Evolutionary conservation across 2,329 filamentous ascomycete genomes (phyloP).

Genomic region (Fusarium continuum): DNA sequence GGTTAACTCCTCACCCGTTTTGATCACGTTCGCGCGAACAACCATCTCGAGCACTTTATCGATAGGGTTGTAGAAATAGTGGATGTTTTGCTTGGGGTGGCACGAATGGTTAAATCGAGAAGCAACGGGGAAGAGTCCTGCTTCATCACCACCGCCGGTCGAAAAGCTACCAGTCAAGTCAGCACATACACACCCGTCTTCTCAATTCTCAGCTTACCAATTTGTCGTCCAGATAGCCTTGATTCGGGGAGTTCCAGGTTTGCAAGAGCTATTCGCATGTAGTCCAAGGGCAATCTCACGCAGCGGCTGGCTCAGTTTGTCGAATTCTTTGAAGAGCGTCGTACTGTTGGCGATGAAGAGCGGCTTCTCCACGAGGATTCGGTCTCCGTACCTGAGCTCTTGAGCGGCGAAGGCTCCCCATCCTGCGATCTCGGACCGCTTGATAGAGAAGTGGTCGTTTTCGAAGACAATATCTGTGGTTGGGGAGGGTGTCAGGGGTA

Average conservation of each 20-base stretch:
- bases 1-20: conserved; percentile 59
- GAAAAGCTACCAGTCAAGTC: conserved; percentile 40
- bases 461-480: conserved; percentile 38
- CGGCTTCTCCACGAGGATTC: conserved; percentile 57
- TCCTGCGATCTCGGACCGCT: conserved; percentile 53
- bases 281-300: conserved; percentile 51
- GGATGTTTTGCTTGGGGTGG: conserved; percentile 52
- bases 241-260: conserved; percentile 43
- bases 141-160: conserved; percentile 38
- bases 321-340: conserved; percentile 50
- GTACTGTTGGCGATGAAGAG: conserved; percentile 48
- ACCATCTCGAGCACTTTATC: conserved; percentile 53
- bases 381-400: conserved; percentile 50
- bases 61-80: conserved; percentile 53
- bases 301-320: conserved; percentile 45
- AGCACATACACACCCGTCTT: background rate
- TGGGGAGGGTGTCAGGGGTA: conserved; percentile 4
- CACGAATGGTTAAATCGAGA: conserved; percentile 70
- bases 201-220: conserved; percentile 49
- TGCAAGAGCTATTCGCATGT: conserved; percentile 46
- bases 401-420: conserved; percentile 58
- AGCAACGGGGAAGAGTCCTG: conserved; percentile 59
- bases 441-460: conserved; percentile 55
- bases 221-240: conserved; percentile 58
- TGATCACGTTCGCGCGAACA: conserved; percentile 48